Base-by-base conservation (phyloP, 176 grass and related monocot species). In the Phragmites australis region DNA sequence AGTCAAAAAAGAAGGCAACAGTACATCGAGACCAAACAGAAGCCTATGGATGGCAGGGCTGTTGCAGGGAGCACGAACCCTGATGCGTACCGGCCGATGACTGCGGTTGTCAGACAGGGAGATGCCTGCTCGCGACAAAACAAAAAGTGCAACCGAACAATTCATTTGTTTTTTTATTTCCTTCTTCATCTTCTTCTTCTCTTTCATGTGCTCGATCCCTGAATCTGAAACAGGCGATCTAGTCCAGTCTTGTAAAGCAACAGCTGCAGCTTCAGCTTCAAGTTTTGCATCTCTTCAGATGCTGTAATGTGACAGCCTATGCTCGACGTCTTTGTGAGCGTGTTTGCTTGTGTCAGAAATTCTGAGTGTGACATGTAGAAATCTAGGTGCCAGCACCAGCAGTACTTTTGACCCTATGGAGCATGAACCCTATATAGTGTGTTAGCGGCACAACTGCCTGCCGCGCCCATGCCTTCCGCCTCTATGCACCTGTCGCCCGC, bases 261-360 rank as follows among this genome's bases (percentile, higher is more conserved):
- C 60, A 47, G 56, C 15, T 18, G 61, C 81, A 78, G 78, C 88
- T 90, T 90, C 78, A 86, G 73, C 88, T 86, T 86, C 78, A 90
- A 82, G 88, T 54, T 90, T 67, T 16, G 82, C 52, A 53, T 56
- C 49, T 39, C 37, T 34, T 89, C 87, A 55, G 39, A 72, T 65
- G 52, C 12, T 66, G 76, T 74, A 76, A 84, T 81, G 81, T 88
- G 81, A 84, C 66, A 14, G 75, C 65, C 82, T 56, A 62, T 53
- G 45, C 40, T 41, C 29, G 40, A 23, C 76, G 30, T 77, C 82
- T 85, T 89, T 85, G 82, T 31, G 72, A 62, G 87, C 82, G 65
- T 89, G 82, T 85, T 85, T 70, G 82, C 10, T 81, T 63, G 42
- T 81, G 82, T 89, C 82, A 82, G 80, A 23, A 63, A 77, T 83